Conservation (phyloP, 2,329 filamentous ascomycete species). For the Alternaria brassicae region DNA sequence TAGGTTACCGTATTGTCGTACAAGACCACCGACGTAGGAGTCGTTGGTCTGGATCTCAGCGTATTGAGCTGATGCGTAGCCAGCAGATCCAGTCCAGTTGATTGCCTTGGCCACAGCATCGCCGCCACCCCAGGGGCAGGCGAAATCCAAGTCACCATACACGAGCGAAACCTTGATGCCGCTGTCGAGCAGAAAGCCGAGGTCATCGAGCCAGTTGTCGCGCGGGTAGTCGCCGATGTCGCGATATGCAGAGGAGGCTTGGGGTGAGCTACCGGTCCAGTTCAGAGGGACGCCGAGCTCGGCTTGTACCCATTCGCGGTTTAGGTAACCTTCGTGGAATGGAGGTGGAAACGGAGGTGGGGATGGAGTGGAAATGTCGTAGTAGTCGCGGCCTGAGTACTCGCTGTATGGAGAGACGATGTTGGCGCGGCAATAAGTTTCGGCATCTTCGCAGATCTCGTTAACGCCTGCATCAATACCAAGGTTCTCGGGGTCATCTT, state of each 20-base stretch:
- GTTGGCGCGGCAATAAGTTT: conserved; percentile 51
- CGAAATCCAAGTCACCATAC: conserved; percentile 44
- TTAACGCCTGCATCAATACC: conserved; percentile 38
- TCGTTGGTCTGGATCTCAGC: conserved; percentile 47
- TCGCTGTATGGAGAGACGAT: conserved; percentile 27
- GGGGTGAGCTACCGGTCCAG: conserved; percentile 24
- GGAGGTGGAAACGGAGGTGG: conserved; percentile 35
- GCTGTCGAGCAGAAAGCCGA: conserved; percentile 60
- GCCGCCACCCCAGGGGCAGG: conserved; percentile 46
- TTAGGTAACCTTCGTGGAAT: conserved; percentile 20
- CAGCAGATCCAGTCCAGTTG: conserved; percentile 45
- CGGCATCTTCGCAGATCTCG: conserved; percentile 59
- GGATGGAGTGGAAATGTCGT: conserved; percentile 25
- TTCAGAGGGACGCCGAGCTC: conserved; percentile 20
- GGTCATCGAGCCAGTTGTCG: conserved; percentile 52
- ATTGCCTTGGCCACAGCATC: conserved; percentile 49
- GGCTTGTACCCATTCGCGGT: conserved; percentile 22
- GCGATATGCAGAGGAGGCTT: conserved; percentile 29
- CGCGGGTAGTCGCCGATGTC: conserved; percentile 53
- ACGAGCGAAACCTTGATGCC: conserved; percentile 31
- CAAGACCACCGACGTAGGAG: conserved; percentile 54
- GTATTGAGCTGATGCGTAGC: conserved; percentile 40
- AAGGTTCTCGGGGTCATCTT: conserved; percentile 49
- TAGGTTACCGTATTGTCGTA: conserved; percentile 48
- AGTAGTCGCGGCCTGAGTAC: conserved; percentile 27